These are phyloP conservation scores for Suillus subluteus DNA, from an alignment of 768 basidiomycete genomes.

Conservation along the genomic window DNA sequence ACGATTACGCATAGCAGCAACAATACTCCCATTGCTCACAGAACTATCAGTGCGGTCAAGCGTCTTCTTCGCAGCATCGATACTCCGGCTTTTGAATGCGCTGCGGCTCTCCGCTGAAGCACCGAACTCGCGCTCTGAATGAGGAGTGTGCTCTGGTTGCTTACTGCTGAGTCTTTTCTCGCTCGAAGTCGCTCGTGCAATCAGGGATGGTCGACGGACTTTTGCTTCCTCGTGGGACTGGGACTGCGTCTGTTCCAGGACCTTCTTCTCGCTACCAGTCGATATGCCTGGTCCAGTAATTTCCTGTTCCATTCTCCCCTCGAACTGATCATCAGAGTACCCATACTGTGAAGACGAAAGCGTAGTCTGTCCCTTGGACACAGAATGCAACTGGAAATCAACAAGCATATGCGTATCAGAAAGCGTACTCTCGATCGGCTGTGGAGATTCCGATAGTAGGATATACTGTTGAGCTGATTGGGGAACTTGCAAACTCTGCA, in stretches of 20 bases:
- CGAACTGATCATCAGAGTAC: slow-evolving; percentile 4
- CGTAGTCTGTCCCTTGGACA: slow-evolving; percentile 14
- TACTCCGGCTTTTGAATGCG: slow-evolving; percentile 30
- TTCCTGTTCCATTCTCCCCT: not conserved
- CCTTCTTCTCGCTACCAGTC: slow-evolving; percentile 5
- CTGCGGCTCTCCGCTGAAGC: slow-evolving; percentile 23
- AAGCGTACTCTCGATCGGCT: slow-evolving; percentile 12
- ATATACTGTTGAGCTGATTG: slow-evolving; percentile 11
- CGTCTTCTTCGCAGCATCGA: slow-evolving; percentile 35
- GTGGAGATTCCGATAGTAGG: slow-evolving; percentile 27
- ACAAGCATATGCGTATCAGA: slow-evolving; percentile 11
- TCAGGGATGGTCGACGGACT: slow-evolving; percentile 26
- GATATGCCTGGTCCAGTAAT: not conserved
- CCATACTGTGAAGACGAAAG: slow-evolving; percentile 13
- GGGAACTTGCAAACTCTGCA: slow-evolving; percentile 22
- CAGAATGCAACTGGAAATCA: slow-evolving; percentile 13
- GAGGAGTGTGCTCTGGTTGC: slow-evolving; percentile 14
- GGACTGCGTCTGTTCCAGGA: not conserved
- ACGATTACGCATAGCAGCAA: slow-evolving; percentile 69
- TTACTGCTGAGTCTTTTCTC: slow-evolving; percentile 24
- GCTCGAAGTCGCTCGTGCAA: slow-evolving; percentile 24
- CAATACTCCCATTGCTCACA: slow-evolving; percentile 58
- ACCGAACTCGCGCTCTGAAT: slow-evolving; percentile 39
- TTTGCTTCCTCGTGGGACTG: slow-evolving; percentile 13
- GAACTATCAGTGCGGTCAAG: slow-evolving; percentile 58